A percentile compares a stretch with the other conserved stretches of the same genome.
Conservation (phyloP, 73 alveolate species). For the Paramecium pentaurelia region DNA sequence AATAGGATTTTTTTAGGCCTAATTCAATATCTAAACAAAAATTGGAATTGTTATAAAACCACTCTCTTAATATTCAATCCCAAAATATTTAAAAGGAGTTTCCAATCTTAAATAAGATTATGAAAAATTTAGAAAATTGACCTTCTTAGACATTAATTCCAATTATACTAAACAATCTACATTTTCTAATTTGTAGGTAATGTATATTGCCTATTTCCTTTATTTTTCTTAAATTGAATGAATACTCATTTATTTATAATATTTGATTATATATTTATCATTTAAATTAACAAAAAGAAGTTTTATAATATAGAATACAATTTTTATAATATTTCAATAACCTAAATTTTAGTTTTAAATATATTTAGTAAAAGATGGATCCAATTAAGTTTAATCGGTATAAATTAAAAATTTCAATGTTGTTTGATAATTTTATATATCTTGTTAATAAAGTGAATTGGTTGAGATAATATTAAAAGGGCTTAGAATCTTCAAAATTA, state of each 20-base stretch:
- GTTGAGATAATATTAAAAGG: background rate
- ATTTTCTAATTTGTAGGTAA: background rate
- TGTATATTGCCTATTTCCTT: background rate
- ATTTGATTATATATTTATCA: background rate
- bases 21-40: background rate
- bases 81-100: background rate
- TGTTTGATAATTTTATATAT: background rate
- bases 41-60: background rate
- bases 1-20: background rate
- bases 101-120: background rate
- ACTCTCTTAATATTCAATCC: background rate
- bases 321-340: background rate
- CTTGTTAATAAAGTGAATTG: background rate
- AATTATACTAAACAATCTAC: background rate
- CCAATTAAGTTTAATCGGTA: background rate
- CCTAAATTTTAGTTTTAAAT: background rate
- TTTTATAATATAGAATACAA: background rate
- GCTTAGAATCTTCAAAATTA: background rate
- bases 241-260: background rate
- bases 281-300: background rate
- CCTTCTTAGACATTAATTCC: background rate
- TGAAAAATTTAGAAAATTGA: background rate
- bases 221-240: background rate
- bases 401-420: background rate
- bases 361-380: background rate